Percentiles rank a stretch among this genome's conserved stretches.
phyloP scores from a whole-genome alignment of 805 yeast genomes.

The Candida glaebosa region DNA sequence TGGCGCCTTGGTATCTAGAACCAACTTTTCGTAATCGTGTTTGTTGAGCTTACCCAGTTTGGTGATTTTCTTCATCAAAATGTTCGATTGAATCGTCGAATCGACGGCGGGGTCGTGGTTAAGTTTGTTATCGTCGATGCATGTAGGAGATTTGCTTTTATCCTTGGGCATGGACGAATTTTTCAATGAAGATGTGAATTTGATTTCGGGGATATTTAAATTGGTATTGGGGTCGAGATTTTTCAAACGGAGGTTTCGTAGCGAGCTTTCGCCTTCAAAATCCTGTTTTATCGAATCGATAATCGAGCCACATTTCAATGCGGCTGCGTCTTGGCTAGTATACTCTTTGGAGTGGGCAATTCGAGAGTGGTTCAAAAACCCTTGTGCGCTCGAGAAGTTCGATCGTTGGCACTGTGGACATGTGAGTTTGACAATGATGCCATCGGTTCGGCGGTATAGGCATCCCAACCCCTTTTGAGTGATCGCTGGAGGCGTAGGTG shows the following conservation, averaged over 20 bases:
- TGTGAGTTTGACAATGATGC: slow-evolving; percentile 61
- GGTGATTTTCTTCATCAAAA: slow-evolving; percentile 33
- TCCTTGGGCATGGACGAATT: slow-evolving; percentile 8
- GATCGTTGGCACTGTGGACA: slow-evolving; percentile 67
- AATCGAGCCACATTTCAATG: slow-evolving; percentile 59
- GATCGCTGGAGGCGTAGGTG: not conserved
- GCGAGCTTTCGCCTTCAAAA: slow-evolving; percentile 42
- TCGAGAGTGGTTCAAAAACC: slow-evolving; percentile 73
- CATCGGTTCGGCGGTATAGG: slow-evolving; percentile 65
- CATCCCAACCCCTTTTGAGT: slow-evolving; percentile 36
- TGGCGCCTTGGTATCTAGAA: slow-evolving; percentile 30
- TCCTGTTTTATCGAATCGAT: slow-evolving; percentile 56
- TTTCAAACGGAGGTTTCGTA: slow-evolving; percentile 31
- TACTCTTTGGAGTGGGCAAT: slow-evolving; percentile 70
- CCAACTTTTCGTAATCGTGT: slow-evolving; percentile 27
- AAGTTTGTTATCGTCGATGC: not conserved
- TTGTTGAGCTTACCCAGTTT: slow-evolving; percentile 30
- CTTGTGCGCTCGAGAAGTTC: slow-evolving; percentile 77
- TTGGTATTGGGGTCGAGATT: slow-evolving; percentile 41
- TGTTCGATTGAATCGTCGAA: not conserved
- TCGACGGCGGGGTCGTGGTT: not conserved
- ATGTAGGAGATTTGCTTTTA: not conserved
- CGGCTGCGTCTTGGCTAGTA: slow-evolving; percentile 72
- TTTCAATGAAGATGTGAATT: slow-evolving; percentile 32
- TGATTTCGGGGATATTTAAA: slow-evolving; percentile 35